phyloP scores from a whole-genome alignment of 306 rosid genomes.

The Acacia melanoxylon region DNA sequence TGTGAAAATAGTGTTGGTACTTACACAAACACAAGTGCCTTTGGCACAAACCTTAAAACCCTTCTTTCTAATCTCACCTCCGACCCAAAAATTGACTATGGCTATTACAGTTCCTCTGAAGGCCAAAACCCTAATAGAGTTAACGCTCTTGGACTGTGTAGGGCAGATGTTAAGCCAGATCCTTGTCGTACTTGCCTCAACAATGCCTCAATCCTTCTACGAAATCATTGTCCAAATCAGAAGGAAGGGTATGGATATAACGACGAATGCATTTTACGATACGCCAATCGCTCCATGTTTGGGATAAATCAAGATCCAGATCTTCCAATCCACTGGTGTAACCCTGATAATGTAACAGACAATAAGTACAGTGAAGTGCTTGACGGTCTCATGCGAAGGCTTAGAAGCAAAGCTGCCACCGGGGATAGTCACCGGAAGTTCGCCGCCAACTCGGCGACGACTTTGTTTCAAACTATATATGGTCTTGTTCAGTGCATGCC shows the following conservation, averaged over 20 bases:
- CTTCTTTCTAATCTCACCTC: conserved; percentile 33
- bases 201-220: conserved; percentile 6
- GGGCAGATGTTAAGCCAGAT: conserved; percentile 20
- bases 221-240: background rate
- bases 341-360: background rate
- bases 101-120: conserved; percentile 20
- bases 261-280: background rate
- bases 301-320: background rate
- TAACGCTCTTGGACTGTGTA: conserved; percentile 29
- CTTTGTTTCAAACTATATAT: background rate
- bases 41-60: conserved; percentile 28
- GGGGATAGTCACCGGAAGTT: background rate
- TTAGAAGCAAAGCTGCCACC: background rate
- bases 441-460: background rate
- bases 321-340: background rate
- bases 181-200: conserved; percentile 34
- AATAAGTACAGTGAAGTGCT: background rate
- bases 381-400: background rate
- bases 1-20: conserved; percentile 12
- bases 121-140: conserved; percentile 30
- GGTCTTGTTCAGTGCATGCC: conserved; percentile 38
- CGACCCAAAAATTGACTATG: background rate
- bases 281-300: background rate
- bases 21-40: conserved; percentile 36
- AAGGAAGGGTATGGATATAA: background rate